A percentile compares a stretch with the other conserved stretches of the same genome.
Evolutionary conservation across 2,329 filamentous ascomycete species (phyloP).

Genomic region (Aspergillus uvarum): DNA sequence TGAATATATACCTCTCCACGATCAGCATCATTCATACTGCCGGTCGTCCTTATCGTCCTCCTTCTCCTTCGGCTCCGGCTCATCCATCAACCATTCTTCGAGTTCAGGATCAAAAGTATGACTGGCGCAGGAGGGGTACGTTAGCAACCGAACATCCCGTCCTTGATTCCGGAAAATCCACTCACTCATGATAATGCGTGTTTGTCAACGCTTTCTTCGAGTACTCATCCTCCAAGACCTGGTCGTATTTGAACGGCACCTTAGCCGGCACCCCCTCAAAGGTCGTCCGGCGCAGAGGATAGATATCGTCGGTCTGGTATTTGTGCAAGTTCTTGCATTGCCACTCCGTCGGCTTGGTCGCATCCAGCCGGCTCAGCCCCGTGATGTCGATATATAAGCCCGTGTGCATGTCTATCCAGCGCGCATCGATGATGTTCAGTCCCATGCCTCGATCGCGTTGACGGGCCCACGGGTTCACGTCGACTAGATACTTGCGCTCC

Average conservation of each 20-base stretch:
- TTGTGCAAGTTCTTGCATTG: constrained; percentile 78
- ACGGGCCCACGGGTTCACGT: constrained; percentile 70
- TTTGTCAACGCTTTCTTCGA: constrained; percentile 34
- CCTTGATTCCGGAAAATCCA: neutral
- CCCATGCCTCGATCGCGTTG: constrained; percentile 65
- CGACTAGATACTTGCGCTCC: constrained; percentile 64
- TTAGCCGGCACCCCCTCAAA: constrained; percentile 72
- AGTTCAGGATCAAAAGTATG: constrained; percentile 38
- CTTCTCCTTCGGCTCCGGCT: constrained; percentile 14
- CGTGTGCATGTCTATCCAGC: constrained; percentile 75
- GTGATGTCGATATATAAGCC: constrained; percentile 85
- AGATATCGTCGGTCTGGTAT: constrained; percentile 70
- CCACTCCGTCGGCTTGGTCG: constrained; percentile 64
- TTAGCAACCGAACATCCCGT: constrained; percentile 11
- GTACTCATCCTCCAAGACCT: constrained; percentile 44
- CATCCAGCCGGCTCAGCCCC: constrained; percentile 67
- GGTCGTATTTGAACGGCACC: constrained; percentile 57
- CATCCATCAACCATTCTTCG: constrained; percentile 36
- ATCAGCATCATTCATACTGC: constrained; percentile 18
- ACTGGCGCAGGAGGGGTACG: constrained; percentile 20
- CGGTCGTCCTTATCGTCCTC: constrained; percentile 13
- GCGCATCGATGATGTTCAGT: constrained; percentile 76
- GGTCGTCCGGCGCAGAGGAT: constrained; percentile 69
- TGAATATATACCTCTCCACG: neutral
- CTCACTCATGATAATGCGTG: constrained; percentile 40